A percentile compares a stretch with the other conserved stretches of the same genome.
phyloP scores from a whole-genome alignment of 2,329 filamentous ascomycete species.

The Calonectria montana region DNA sequence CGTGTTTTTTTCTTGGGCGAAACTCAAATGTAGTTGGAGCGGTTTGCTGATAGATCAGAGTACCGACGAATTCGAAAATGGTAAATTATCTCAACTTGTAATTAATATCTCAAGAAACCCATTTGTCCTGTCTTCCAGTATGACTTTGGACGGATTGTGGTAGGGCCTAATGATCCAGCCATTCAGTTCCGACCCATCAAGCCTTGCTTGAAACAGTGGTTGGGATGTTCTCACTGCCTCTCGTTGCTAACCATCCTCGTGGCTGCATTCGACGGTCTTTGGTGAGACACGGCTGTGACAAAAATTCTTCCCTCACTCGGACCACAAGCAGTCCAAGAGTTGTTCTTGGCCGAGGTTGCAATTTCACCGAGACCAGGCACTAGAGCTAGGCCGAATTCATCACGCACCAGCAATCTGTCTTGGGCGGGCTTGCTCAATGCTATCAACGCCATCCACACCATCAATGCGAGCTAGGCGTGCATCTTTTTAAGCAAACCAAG shows the following conservation, averaged over 20 bases:
- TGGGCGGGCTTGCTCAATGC: neutral
- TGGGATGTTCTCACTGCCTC: neutral
- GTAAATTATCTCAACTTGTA: neutral
- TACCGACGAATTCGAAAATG: too few species aligned
- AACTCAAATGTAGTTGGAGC: too few species aligned
- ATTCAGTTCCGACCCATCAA: neutral
- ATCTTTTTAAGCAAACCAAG: neutral
- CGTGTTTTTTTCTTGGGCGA: too few species aligned
- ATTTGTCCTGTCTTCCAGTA: neutral
- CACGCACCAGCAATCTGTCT: neutral
- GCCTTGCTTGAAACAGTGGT: neutral
- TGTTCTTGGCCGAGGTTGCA: neutral
- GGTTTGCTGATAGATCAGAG: too few species aligned
- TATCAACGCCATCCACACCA: slow-evolving; percentile 9
- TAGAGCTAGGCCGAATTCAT: neutral
- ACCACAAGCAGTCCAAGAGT: neutral
- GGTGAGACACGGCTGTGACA: neutral
- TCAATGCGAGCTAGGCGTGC: neutral
- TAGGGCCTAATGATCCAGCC: neutral
- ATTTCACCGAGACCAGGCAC: neutral
- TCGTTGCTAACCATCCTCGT: neutral
- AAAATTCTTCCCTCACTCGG: neutral
- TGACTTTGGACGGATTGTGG: too few species aligned
- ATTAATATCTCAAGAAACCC: neutral
- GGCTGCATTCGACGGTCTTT: neutral